Conservation (phyloP, 148 eudicot genomes). For the Dysphania ambrosioides region DNA sequence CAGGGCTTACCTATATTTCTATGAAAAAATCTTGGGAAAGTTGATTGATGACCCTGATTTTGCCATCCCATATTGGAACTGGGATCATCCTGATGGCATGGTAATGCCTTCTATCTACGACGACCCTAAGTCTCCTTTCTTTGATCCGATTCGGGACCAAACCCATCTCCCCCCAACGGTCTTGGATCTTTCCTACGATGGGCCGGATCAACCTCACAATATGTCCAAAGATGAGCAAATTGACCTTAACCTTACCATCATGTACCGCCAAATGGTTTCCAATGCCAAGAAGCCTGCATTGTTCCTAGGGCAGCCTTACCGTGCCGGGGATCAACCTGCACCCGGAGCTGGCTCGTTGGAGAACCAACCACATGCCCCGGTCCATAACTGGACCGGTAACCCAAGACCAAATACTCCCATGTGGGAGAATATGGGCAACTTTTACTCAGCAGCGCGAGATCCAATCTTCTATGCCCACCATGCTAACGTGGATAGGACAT, state of each 20-base stretch:
- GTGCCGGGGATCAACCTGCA: conserved; percentile 53
- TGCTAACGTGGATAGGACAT: conserved; percentile 58
- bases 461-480: conserved; percentile 78
- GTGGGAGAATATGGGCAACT: conserved; percentile 77
- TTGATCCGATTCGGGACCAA: conserved; percentile 41
- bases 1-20: conserved; percentile 66
- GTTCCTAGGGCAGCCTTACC: conserved; percentile 65
- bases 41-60: conserved; percentile 67
- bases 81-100: conserved; percentile 74
- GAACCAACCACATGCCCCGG: conserved; percentile 63
- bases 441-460: conserved; percentile 77
- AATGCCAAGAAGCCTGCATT: conserved; percentile 42
- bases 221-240: conserved; percentile 28
- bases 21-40: conserved; percentile 56
- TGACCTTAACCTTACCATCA: conserved; percentile 49
- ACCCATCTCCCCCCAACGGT: conserved; percentile 46
- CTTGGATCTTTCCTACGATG: conserved; percentile 55
- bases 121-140: conserved; percentile 40
- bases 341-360: conserved; percentile 66
- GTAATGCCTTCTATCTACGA: conserved; percentile 48
- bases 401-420: conserved; percentile 39
- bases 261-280: conserved; percentile 81
- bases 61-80: conserved; percentile 80
- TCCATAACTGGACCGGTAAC: conserved; percentile 72
- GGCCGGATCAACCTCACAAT: conserved; percentile 7